These are phyloP conservation scores for Aspergillus fructus DNA, from an alignment of 2,329 filamentous ascomycete genomes.

Conservation along the genomic window DNA sequence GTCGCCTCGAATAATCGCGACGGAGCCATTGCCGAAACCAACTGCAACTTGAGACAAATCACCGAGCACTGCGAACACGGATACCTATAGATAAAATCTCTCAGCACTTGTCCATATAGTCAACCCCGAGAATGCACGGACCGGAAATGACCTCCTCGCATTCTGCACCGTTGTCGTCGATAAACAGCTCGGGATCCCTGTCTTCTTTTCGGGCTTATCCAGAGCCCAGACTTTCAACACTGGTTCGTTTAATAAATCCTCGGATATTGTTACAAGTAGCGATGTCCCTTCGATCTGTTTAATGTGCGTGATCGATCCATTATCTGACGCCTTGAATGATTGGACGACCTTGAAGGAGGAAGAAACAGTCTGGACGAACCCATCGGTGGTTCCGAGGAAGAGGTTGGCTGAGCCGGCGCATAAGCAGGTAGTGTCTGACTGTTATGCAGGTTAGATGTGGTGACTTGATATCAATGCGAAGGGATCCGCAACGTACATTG, in stretches of 20 bases:
- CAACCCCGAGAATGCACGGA: conserved; percentile 38
- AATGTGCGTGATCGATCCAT: conserved; percentile 78
- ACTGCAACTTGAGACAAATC: conserved; percentile 91
- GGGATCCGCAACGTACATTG: conserved; percentile 59
- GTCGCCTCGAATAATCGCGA: conserved; percentile 90
- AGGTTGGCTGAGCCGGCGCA: conserved; percentile 86
- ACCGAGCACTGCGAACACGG: conserved; percentile 81
- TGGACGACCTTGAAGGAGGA: conserved; percentile 82
- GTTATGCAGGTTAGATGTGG: conserved; percentile 11
- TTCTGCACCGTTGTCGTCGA: conserved; percentile 86
- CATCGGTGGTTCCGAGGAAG: conserved; percentile 83
- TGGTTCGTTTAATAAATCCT: conserved; percentile 85
- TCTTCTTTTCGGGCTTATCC: conserved; percentile 92
- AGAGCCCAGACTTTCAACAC: conserved; percentile 96
- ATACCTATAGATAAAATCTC: conserved; percentile 50
- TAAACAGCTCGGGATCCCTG: conserved; percentile 80
- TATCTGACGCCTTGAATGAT: conserved; percentile 83
- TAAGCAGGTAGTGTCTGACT: conserved; percentile 73
- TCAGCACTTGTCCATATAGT: not conserved
- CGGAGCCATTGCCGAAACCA: conserved; percentile 92
- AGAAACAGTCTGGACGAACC: conserved; percentile 82
- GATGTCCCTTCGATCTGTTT: conserved; percentile 86
- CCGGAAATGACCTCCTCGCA: conserved; percentile 88
- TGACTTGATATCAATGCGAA: not conserved
- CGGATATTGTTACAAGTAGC: conserved; percentile 74